These are phyloP conservation scores for Grifola frondosa DNA, from an alignment of 1,284 basidiomycete genomes.

Conservation along the genomic window DNA sequence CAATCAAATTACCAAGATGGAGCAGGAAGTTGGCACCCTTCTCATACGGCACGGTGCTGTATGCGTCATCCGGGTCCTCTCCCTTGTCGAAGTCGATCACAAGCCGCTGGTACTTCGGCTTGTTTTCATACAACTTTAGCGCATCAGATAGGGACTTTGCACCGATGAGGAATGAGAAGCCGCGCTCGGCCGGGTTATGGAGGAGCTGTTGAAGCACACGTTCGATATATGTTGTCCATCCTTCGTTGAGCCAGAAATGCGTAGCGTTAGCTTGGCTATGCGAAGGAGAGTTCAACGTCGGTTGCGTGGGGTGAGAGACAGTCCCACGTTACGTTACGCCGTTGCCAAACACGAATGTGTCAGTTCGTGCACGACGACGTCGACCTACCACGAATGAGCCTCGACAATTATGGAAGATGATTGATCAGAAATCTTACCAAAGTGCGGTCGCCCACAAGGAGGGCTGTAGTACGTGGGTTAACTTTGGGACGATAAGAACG, in stretches of 20 bases:
- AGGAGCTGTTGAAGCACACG: slow-evolving; percentile 76
- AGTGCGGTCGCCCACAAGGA: slow-evolving; percentile 81
- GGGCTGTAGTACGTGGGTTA: slow-evolving; percentile 42
- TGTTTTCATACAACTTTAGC: slow-evolving; percentile 57
- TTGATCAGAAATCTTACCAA: slow-evolving; percentile 45
- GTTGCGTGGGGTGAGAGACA: slow-evolving; percentile 24
- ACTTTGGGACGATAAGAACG: not conserved
- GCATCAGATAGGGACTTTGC: slow-evolving; percentile 73
- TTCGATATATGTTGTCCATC: slow-evolving; percentile 95
- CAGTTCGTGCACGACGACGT: slow-evolving; percentile 81
- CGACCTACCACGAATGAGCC: slow-evolving; percentile 31
- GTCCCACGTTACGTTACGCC: slow-evolving; percentile 79
- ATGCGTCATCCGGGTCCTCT: slow-evolving; percentile 88
- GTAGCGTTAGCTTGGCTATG: slow-evolving; percentile 65
- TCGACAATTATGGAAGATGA: not conserved
- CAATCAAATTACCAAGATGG: slow-evolving; percentile 49
- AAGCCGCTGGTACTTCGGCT: slow-evolving; percentile 80
- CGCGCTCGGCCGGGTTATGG: slow-evolving; percentile 79
- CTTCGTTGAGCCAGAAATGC: slow-evolving; percentile 93
- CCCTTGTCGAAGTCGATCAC: slow-evolving; percentile 83
- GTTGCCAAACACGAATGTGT: slow-evolving; percentile 87
- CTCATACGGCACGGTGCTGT: slow-evolving; percentile 69
- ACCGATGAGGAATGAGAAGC: slow-evolving; percentile 67
- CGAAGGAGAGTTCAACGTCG: slow-evolving; percentile 1
- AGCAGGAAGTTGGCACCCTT: slow-evolving; percentile 76